phyloP scores from a whole-genome alignment of 2,329 filamentous ascomycete genomes.

The Madurella mycetomatis region DNA sequence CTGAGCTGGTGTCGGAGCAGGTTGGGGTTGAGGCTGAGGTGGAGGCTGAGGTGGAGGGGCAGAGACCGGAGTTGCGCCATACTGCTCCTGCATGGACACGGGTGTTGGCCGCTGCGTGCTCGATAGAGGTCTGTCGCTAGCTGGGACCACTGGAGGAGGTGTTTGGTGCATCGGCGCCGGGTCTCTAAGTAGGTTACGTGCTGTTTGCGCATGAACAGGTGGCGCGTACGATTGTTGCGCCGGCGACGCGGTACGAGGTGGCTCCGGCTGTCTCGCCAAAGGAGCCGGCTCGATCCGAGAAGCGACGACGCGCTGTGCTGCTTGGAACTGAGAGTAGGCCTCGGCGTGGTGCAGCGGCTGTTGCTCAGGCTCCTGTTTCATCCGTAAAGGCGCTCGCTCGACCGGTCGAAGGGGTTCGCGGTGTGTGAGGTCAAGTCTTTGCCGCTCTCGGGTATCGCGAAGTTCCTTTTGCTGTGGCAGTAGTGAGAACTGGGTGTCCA shows the following conservation, averaged over 20 bases:
- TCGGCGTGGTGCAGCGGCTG: slow-evolving; percentile 41
- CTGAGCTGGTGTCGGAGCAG: slow-evolving; percentile 38
- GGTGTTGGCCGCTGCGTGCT: slow-evolving; percentile 35
- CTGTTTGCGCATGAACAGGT: slow-evolving; percentile 35
- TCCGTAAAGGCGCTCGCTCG: slow-evolving; percentile 29
- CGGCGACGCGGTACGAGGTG: slow-evolving; percentile 36
- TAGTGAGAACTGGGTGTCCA: slow-evolving; percentile 15
- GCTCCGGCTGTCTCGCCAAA: slow-evolving; percentile 40
- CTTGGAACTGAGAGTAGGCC: slow-evolving; percentile 35
- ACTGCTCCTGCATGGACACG: slow-evolving; percentile 25
- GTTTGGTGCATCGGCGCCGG: slow-evolving; percentile 36
- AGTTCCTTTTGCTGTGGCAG: slow-evolving; percentile 19
- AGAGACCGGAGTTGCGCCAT: slow-evolving; percentile 13
- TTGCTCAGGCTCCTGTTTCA: slow-evolving; percentile 50
- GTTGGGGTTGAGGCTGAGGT: slow-evolving; percentile 35
- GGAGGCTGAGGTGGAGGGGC: slow-evolving; percentile 33
- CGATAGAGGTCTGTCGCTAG: slow-evolving; percentile 35
- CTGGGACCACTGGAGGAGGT: slow-evolving; percentile 27
- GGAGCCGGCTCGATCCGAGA: slow-evolving; percentile 40
- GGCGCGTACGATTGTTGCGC: slow-evolving; percentile 32
- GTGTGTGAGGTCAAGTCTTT: slow-evolving; percentile 23
- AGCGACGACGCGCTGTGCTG: slow-evolving; percentile 36
- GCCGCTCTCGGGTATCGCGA: slow-evolving; percentile 22
- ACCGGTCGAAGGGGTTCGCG: slow-evolving; percentile 28
- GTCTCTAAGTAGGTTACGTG: slow-evolving; percentile 27